Evolutionary conservation across 2,329 filamentous ascomycete genomes (phyloP).

Genomic region (Atkinsonella hypoxylon): DNA sequence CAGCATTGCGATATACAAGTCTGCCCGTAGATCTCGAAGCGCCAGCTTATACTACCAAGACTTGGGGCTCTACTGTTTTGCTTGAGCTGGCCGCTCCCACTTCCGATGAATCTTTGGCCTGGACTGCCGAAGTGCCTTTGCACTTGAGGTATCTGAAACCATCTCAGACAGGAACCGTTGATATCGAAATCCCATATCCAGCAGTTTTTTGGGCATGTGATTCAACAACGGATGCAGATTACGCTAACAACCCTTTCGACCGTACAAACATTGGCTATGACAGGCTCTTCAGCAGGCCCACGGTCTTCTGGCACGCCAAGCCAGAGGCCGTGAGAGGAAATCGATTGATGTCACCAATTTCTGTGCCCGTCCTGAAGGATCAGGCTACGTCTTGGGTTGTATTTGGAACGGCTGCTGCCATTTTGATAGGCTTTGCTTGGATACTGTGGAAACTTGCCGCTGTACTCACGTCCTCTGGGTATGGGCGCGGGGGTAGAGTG

Average conservation of each 20-base stretch:
- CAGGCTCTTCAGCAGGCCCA: slow-evolving; percentile 60
- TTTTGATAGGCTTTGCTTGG: slow-evolving; percentile 58
- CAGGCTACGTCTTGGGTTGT: slow-evolving; percentile 35
- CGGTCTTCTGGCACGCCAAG: slow-evolving; percentile 70
- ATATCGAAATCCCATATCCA: slow-evolving; percentile 62
- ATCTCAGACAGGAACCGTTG: slow-evolving; percentile 37
- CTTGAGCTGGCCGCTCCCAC: slow-evolving; percentile 56
- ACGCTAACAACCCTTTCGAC: slow-evolving; percentile 75
- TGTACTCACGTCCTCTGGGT: slow-evolving; percentile 5
- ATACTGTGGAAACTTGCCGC: slow-evolving; percentile 46
- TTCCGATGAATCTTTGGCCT: slow-evolving; percentile 28
- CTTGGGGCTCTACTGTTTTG: slow-evolving; percentile 72
- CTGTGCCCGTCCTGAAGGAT: slow-evolving; percentile 54
- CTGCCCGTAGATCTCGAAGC: slow-evolving; percentile 83
- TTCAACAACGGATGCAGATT: slow-evolving; percentile 52
- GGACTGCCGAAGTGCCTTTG: slow-evolving; percentile 63
- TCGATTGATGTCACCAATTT: slow-evolving; percentile 40
- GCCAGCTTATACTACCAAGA: slow-evolving; percentile 62
- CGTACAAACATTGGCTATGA: slow-evolving; percentile 78
- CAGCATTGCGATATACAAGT: slow-evolving; percentile 52
- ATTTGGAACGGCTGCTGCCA: slow-evolving; percentile 44
- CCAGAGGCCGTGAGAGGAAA: slow-evolving; percentile 29
- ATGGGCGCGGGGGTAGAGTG: neutral
- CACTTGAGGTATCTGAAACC: slow-evolving; percentile 76
- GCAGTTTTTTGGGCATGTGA: slow-evolving; percentile 84